A percentile compares a stretch with the other conserved stretches of the same genome.
Conservation (phyloP, 371 early-diverging fungal species). For the Haplosporangium sp. region DNA sequence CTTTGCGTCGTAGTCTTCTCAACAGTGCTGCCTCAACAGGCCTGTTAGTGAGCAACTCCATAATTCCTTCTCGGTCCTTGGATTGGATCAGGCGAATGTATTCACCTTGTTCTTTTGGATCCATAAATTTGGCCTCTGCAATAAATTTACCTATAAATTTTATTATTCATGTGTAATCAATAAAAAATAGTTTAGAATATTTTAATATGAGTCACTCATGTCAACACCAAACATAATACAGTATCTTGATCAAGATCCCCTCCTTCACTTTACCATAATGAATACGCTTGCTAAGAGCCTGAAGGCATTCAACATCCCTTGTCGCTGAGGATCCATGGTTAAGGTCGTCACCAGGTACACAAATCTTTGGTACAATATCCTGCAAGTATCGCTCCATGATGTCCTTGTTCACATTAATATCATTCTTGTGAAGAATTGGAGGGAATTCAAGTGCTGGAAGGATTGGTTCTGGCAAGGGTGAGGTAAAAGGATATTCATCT, state of each 20-base stretch:
- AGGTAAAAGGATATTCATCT: slow-evolving; percentile 96
- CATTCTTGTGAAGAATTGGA: slow-evolving; percentile 73
- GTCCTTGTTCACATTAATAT: slow-evolving; percentile 87
- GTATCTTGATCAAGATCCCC: background rate
- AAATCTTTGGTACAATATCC: slow-evolving; percentile 79
- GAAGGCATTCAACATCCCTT: slow-evolving; percentile 91
- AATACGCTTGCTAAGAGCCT: slow-evolving; percentile 92
- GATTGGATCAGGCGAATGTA: slow-evolving; percentile 87
- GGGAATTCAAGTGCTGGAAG: slow-evolving; percentile 87
- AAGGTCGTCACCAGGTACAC: slow-evolving; percentile 75
- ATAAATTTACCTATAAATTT: slow-evolving; percentile 85
- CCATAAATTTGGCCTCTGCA: slow-evolving; percentile 95
- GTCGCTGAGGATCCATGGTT: slow-evolving; percentile 96
- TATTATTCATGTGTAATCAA: background rate
- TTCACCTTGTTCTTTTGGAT: slow-evolving; percentile 74
- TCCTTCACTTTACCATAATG: slow-evolving; percentile 82
- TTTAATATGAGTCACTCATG: background rate
- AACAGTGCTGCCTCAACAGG: slow-evolving; percentile 87
- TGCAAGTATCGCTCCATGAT: slow-evolving; percentile 83
- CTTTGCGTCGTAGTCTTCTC: slow-evolving; percentile 86
- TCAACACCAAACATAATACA: background rate
- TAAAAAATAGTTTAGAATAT: background rate
- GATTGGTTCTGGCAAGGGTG: slow-evolving; percentile 85
- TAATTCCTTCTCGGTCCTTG: slow-evolving; percentile 81
- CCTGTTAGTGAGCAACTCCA: slow-evolving; percentile 87